Evolutionary conservation across 495 filamentous ascomycete species (phyloP).

Genomic region (Penicillium ucsense): DNA sequence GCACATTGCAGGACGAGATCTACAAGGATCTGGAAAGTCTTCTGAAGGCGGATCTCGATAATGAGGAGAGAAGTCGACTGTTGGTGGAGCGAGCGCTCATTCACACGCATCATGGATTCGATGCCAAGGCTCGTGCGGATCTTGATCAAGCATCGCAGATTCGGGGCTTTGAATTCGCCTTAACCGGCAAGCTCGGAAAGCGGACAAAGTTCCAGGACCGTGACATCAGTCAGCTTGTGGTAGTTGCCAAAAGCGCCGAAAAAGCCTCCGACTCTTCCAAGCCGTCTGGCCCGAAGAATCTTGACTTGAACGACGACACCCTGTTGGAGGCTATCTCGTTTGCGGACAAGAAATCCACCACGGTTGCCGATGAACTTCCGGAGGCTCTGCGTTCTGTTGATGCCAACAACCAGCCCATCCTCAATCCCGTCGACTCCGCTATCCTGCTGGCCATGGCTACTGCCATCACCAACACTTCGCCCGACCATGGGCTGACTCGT

Average conservation of each 20-base stretch:
- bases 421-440: conserved; percentile 74
- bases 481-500: conserved; percentile 72
- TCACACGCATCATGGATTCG: conserved; percentile 76
- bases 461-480: conserved; percentile 80
- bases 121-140: conserved; percentile 62
- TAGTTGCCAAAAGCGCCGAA: conserved; percentile 67
- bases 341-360: conserved; percentile 37
- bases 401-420: conserved; percentile 70
- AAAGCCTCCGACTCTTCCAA: conserved; percentile 10
- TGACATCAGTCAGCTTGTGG: conserved; percentile 83
- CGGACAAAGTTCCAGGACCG: conserved; percentile 87
- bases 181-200: conserved; percentile 84
- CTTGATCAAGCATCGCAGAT: conserved; percentile 52
- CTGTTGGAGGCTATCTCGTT: conserved; percentile 82
- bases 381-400: conserved; percentile 49
- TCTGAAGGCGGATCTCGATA: conserved; percentile 29
- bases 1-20: conserved; percentile 48
- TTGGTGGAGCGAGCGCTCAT: conserved; percentile 74
- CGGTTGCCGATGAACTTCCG: conserved; percentile 49
- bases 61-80: conserved; percentile 48
- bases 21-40: conserved; percentile 41
- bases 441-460: conserved; percentile 74
- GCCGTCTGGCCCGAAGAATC: conserved; percentile 45
- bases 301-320: conserved; percentile 86
- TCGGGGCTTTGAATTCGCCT: conserved; percentile 66